Percentiles rank a stretch among this genome's conserved stretches.
phyloP scores from a whole-genome alignment of 2,329 filamentous ascomycete genomes.

The Epichloe amarillans region DNA sequence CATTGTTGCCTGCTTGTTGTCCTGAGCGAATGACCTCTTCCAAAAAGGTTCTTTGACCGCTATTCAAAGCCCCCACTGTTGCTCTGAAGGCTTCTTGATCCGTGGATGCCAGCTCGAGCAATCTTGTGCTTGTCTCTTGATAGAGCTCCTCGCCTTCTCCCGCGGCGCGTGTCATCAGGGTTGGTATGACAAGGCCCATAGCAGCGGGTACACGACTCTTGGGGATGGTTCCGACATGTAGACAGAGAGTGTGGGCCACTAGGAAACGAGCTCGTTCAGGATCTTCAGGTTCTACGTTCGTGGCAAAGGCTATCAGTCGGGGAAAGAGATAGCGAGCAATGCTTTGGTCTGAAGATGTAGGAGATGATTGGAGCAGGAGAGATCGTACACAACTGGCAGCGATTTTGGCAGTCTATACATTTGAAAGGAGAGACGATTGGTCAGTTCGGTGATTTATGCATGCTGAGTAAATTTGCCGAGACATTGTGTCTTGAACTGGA shows the following conservation, averaged over 20 bases:
- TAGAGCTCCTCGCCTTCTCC: conserved; percentile 49
- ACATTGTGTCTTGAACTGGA: background rate
- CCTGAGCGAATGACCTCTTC: conserved; percentile 67
- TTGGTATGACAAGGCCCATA: conserved; percentile 64
- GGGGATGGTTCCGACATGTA: conserved; percentile 45
- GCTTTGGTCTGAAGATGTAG: conserved; percentile 53
- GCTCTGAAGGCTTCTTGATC: conserved; percentile 62
- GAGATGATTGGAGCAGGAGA: conserved; percentile 54
- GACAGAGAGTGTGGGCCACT: conserved; percentile 60
- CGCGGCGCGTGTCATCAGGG: conserved; percentile 59
- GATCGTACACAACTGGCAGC: conserved; percentile 83
- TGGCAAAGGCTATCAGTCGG: conserved; percentile 62
- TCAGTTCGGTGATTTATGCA: background rate
- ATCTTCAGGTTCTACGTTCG: conserved; percentile 58
- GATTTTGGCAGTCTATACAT: conserved; percentile 61
- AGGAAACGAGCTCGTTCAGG: conserved; percentile 61
- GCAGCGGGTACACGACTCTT: conserved; percentile 40
- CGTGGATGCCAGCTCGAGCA: conserved; percentile 69
- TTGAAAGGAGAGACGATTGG: background rate
- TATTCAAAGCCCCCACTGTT: conserved; percentile 58
- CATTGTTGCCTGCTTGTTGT: conserved; percentile 30
- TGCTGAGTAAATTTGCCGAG: background rate
- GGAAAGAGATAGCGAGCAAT: conserved; percentile 66
- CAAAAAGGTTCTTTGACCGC: conserved; percentile 65
- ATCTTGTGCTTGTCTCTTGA: conserved; percentile 57